phyloP scores from a whole-genome alignment of 805 yeast genomes.

The Kluyveromyces wickerhamii region DNA sequence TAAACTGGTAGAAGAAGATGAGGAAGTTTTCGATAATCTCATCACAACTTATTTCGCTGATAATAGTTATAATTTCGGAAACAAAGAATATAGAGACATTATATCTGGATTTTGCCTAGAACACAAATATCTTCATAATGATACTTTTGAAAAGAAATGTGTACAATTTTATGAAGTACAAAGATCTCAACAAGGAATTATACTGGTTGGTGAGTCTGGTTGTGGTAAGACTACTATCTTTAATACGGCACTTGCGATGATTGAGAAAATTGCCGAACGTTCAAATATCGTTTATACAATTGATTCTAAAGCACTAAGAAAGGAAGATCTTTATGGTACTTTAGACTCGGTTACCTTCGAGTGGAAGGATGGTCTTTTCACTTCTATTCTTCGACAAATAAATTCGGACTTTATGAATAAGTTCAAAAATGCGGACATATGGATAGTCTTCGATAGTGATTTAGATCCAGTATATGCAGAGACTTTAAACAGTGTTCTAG shows the following conservation, averaged over 20 bases:
- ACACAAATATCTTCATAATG: conserved; percentile 30
- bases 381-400: conserved; percentile 54
- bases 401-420: conserved; percentile 14
- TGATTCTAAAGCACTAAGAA: conserved; percentile 70
- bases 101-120: conserved; percentile 25
- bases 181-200: conserved; percentile 63
- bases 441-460: conserved; percentile 89
- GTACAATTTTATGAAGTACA: conserved; percentile 57
- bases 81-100: conserved; percentile 19
- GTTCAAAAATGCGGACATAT: conserved; percentile 44
- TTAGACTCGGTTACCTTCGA: conserved; percentile 75
- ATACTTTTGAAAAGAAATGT: conserved; percentile 45
- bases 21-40: conserved; percentile 29
- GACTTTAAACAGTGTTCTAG: conserved; percentile 80
- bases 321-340: conserved; percentile 58
- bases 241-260: conserved; percentile 39
- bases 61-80: conserved; percentile 24
- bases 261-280: conserved; percentile 29
- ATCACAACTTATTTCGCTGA: conserved; percentile 11
- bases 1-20: conserved; percentile 51
- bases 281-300: conserved; percentile 40
- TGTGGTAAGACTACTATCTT: conserved; percentile 62
- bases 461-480: conserved; percentile 94
- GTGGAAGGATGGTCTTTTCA: conserved; percentile 86
- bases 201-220: conserved; percentile 71